A percentile compares a stretch with the other conserved stretches of the same genome.
These are phyloP conservation scores for Allodekkera sacchari DNA, from an alignment of 805 yeast species.

Conservation along the genomic window DNA sequence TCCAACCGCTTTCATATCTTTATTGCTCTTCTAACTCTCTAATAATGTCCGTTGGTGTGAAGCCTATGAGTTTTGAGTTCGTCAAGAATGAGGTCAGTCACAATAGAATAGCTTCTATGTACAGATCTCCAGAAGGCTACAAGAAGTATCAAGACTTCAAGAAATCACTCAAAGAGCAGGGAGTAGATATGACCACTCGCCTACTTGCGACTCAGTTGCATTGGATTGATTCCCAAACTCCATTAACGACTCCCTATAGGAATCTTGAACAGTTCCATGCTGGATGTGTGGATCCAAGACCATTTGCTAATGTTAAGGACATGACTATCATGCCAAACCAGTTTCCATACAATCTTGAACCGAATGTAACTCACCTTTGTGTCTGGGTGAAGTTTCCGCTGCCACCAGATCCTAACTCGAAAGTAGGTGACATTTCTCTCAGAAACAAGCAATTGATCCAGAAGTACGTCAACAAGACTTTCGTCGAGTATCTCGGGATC, in stretches of 20 bases:
- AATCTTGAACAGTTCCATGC: slow-evolving; percentile 6
- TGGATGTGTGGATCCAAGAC: slow-evolving; percentile 27
- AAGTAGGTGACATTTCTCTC: slow-evolving; percentile 42
- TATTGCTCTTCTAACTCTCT: no score
- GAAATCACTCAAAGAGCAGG: slow-evolving; percentile 23
- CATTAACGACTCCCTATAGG: slow-evolving; percentile 1
- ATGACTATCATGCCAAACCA: slow-evolving; percentile 44
- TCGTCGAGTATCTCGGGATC: slow-evolving; percentile 36
- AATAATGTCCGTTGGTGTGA: slow-evolving; percentile 12
- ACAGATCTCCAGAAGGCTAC: slow-evolving; percentile 39
- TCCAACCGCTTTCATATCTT: no score
- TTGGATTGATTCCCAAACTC: slow-evolving; percentile 36
- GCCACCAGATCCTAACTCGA: slow-evolving; percentile 40
- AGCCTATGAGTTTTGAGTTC: slow-evolving; percentile 41
- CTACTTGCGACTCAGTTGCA: slow-evolving; percentile 37
- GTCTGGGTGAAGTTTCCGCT: slow-evolving; percentile 60
- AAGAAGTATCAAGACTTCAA: slow-evolving; percentile 40
- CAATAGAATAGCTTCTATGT: slow-evolving; percentile 38
- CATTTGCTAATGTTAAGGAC: slow-evolving; percentile 36
- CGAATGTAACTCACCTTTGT: slow-evolving; percentile 46
- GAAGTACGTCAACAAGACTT: slow-evolving; percentile 37
- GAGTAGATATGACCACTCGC: slow-evolving; percentile 38
- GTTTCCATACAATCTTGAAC: slow-evolving; percentile 58
- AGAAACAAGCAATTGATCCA: slow-evolving; percentile 35
- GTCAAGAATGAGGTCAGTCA: slow-evolving; percentile 28